Evolutionary conservation across 495 filamentous ascomycete species (phyloP).

Genomic region (Penicillium cataractarum): DNA sequence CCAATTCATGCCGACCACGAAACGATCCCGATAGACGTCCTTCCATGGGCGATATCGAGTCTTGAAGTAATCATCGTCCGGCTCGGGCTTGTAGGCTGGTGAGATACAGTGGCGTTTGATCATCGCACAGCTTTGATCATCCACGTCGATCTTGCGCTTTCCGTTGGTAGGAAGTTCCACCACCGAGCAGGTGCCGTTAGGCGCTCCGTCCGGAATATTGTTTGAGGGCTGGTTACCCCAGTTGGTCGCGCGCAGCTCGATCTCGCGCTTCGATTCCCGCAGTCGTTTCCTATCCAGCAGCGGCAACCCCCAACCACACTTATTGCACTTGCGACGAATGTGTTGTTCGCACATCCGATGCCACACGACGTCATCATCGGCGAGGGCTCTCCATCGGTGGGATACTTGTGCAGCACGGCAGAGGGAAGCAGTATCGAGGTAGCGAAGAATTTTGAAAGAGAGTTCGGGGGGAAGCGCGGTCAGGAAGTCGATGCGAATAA

Average conservation of each 20-base stretch:
- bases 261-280: constrained; percentile 83
- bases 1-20: constrained; percentile 93
- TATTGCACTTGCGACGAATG: constrained; percentile 93
- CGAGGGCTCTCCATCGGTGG: constrained; percentile 79
- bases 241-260: constrained; percentile 68
- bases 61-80: constrained; percentile 49
- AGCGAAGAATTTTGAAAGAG: constrained; percentile 89
- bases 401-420: constrained; percentile 98
- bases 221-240: constrained; percentile 43
- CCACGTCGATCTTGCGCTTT: constrained; percentile 45
- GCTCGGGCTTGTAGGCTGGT: constrained; percentile 33
- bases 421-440: constrained; percentile 91
- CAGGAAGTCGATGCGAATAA: constrained; percentile 95
- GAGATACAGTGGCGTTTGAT: constrained; percentile 43
- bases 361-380: constrained; percentile 98
- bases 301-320: constrained; percentile 95
- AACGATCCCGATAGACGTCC: constrained; percentile 85
- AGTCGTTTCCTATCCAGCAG: constrained; percentile 85
- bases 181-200: constrained; percentile 24
- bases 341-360: constrained; percentile 99
- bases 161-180: constrained; percentile 27
- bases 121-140: constrained; percentile 35
- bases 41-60: constrained; percentile 79
- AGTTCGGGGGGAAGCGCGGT: constrained; percentile 86
- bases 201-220: constrained; percentile 21